Evolutionary conservation across 176 grass and related monocot genomes (phyloP).

Genomic region (Elymus sibiricus): DNA sequence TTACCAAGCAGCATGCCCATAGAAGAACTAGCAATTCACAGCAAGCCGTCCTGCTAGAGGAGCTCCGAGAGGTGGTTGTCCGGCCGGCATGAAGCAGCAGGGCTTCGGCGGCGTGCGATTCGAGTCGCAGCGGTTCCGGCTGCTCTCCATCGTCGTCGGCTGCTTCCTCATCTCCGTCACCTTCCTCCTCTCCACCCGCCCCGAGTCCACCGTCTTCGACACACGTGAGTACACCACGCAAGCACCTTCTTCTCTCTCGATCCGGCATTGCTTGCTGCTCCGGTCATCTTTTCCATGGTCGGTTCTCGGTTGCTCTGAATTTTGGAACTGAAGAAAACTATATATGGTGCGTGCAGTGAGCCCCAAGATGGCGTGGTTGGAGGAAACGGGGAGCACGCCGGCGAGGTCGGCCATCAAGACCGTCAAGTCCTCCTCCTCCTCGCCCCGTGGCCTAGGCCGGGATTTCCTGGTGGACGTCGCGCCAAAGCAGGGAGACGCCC

Average conservation of each 20-base stretch:
- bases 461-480: slow-evolving; percentile 37
- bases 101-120: slow-evolving; percentile 11
- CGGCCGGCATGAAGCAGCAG: slow-evolving; percentile 44
- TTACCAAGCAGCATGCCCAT: not conserved
- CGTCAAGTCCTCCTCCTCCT: not conserved
- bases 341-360: slow-evolving; percentile 24
- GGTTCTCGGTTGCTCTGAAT: not conserved
- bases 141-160: slow-evolving; percentile 58
- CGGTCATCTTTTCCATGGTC: not conserved
- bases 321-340: not conserved
- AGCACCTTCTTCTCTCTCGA: no score
- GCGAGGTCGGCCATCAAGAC: slow-evolving; percentile 4
- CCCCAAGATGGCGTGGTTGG: slow-evolving; percentile 20
- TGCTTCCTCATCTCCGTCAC: slow-evolving; percentile 71
- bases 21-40: no score
- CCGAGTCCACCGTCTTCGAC: slow-evolving; percentile 36
- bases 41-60: not conserved
- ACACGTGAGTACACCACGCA: no score
- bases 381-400: not conserved
- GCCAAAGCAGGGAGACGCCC: not conserved
- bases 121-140: slow-evolving; percentile 59
- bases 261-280: not conserved
- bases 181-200: slow-evolving; percentile 75
- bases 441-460: not conserved
- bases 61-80: not conserved